These are phyloP conservation scores for Phtheirospermum japonicum DNA, from an alignment of 257 asterid species.

Conservation along the genomic window DNA sequence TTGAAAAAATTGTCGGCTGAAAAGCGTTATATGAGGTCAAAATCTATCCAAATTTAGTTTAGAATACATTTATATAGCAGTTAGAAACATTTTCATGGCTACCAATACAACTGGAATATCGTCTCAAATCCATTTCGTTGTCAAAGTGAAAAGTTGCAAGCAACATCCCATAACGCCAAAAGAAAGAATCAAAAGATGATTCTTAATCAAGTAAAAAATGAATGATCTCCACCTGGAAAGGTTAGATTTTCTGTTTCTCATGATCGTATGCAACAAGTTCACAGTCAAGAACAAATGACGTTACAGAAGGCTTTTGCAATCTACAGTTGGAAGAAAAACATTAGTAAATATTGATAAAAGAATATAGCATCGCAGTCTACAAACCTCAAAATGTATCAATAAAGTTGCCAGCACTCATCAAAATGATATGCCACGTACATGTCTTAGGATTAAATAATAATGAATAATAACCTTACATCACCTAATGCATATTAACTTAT, in stretches of 20 bases:
- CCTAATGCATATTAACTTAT: too few species aligned
- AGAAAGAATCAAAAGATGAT: conserved; percentile 6
- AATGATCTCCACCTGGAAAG: conserved; percentile 67
- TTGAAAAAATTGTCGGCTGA: conserved; percentile 12
- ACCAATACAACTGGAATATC: too few species aligned
- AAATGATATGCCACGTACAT: too few species aligned
- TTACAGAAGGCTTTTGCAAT: too few species aligned
- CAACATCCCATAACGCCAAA: background rate
- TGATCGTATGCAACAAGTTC: conserved; percentile 95
- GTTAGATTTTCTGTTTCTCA: conserved; percentile 82
- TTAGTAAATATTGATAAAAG: conserved; percentile 20
- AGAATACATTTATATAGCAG: conserved; percentile 12
- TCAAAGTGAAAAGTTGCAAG: conserved; percentile 4
- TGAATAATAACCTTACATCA: too few species aligned
- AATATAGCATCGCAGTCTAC: conserved; percentile 4
- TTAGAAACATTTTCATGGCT: too few species aligned
- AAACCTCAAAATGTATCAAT: conserved; percentile 7
- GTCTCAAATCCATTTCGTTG: too few species aligned
- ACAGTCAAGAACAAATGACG: conserved; percentile 96
- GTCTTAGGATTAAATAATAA: too few species aligned
- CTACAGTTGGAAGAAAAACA: conserved; percentile 43
- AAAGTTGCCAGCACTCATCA: too few species aligned
- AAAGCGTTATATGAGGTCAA: conserved; percentile 17
- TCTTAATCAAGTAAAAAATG: too few species aligned
- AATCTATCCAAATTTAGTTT: conserved; percentile 10